Conservation (phyloP, 108 stramenopile genomes). For the Nitzschia sp. region DNA sequence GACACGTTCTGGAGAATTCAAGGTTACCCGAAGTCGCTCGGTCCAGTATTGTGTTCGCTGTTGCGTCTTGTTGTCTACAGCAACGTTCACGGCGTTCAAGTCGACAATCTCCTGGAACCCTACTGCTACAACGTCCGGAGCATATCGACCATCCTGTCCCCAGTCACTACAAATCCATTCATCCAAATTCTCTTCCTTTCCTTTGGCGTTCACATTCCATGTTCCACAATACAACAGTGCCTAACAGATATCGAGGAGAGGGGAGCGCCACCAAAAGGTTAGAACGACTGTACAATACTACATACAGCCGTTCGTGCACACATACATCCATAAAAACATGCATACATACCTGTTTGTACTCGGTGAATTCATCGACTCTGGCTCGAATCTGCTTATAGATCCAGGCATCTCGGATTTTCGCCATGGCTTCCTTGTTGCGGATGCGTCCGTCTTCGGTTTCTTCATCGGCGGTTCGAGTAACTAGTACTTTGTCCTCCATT, state of each 20-base stretch:
- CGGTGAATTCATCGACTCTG: constrained; percentile 83
- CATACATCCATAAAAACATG: not conserved
- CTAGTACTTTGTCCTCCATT: constrained; percentile 40
- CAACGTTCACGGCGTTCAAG: constrained; percentile 98
- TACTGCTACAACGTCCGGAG: constrained; percentile 90
- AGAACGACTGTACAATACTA: too few relatives aligned
- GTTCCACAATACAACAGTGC: constrained; percentile 89
- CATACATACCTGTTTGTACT: constrained; percentile 63
- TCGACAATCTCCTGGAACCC: constrained; percentile 99
- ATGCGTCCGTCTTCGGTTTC: constrained; percentile 88
- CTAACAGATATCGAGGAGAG: too few relatives aligned
- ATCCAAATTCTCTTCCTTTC: constrained; percentile 79
- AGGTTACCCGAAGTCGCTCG: constrained; percentile 69
- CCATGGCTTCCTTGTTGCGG: constrained; percentile 76
- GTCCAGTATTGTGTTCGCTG: constrained; percentile 89
- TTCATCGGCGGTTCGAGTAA: constrained; percentile 66
- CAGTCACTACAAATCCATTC: constrained; percentile 89
- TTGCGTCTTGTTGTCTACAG: constrained; percentile 92
- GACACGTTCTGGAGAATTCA: constrained; percentile 62
- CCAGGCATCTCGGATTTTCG: constrained; percentile 91
- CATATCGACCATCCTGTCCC: constrained; percentile 46
- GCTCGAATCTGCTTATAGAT: constrained; percentile 87
- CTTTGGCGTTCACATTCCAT: constrained; percentile 99
- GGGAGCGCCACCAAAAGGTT: not conserved
- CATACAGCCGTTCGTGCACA: too few relatives aligned